phyloP scores from a whole-genome alignment of 768 basidiomycete species.

The Suillus bovinus region DNA sequence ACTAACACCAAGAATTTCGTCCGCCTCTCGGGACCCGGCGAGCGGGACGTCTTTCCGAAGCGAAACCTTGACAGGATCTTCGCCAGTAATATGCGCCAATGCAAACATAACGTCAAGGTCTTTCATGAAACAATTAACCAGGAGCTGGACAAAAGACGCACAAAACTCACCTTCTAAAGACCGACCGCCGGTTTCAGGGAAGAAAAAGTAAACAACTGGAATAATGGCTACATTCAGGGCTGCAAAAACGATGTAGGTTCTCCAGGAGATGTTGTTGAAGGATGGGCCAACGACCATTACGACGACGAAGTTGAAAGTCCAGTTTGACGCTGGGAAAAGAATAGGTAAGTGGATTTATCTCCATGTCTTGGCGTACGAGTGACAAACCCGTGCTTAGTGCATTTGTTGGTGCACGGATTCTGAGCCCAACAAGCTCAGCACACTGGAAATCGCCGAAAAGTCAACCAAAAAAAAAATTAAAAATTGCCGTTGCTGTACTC shows the following conservation, averaged over 20 bases:
- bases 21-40: conserved; percentile 36
- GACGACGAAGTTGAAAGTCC: conserved; percentile 18
- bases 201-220: conserved; percentile 14
- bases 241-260: conserved; percentile 14
- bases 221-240: conserved; percentile 9
- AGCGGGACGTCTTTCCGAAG: conserved; percentile 33
- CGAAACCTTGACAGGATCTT: conserved; percentile 35
- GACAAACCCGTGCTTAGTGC: conserved; percentile 27
- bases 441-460: conserved; percentile 15
- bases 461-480: background rate
- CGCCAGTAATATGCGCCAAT: conserved; percentile 33
- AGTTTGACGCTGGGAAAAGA: conserved; percentile 12
- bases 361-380: background rate
- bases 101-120: conserved; percentile 38
- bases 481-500: background rate
- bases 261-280: conserved; percentile 14
- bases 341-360: background rate
- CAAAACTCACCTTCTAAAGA: conserved; percentile 12
- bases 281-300: conserved; percentile 15
- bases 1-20: conserved; percentile 33
- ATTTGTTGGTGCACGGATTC: conserved; percentile 31
- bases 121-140: conserved; percentile 8
- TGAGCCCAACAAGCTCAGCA: conserved; percentile 31
- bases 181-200: conserved; percentile 14
- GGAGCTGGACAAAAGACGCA: background rate